phyloP scores from a whole-genome alignment of 371 early-diverging fungal genomes.

The Paraphysoderma sedebokerense region DNA sequence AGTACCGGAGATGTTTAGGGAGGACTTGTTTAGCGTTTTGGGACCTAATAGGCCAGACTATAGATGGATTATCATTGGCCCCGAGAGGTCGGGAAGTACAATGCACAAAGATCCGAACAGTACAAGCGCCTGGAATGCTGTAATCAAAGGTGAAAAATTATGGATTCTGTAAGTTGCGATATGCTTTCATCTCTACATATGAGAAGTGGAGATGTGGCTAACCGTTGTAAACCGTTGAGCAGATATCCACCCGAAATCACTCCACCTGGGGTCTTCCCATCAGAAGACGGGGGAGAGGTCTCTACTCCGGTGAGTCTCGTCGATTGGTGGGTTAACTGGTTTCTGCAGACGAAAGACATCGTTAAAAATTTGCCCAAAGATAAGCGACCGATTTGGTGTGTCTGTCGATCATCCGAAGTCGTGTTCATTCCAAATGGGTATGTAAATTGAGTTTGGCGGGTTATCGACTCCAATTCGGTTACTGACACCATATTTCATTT shows the following conservation, averaged over 20 bases:
- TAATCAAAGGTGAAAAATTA: constrained; percentile 37
- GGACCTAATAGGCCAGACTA: constrained; percentile 35
- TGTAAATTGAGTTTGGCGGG: background rate
- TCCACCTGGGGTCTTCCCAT: constrained; percentile 51
- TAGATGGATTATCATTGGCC: constrained; percentile 53
- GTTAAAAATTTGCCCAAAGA: background rate
- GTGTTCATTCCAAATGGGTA: constrained; percentile 43
- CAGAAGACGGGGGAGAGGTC: constrained; percentile 40
- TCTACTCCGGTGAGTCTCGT: constrained; percentile 43
- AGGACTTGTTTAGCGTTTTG: constrained; percentile 37
- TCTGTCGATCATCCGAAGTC: constrained; percentile 42
- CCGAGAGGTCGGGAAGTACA: constrained; percentile 36
- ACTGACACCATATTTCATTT: background rate
- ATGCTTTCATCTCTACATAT: background rate
- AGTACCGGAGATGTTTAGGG: constrained; percentile 38
- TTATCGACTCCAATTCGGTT: background rate
- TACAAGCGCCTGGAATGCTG: constrained; percentile 53
- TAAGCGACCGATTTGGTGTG: constrained; percentile 26
- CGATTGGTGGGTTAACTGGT: constrained; percentile 39
- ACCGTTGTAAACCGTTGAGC: constrained; percentile 8
- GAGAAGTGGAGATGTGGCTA: too few species aligned
- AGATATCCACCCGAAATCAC: constrained; percentile 36
- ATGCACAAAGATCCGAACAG: constrained; percentile 53
- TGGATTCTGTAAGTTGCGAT: constrained; percentile 32
- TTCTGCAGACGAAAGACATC: constrained; percentile 16